These are phyloP conservation scores for Adenanthera pavonina DNA, from an alignment of 306 rosid genomes.

Conservation along the genomic window DNA sequence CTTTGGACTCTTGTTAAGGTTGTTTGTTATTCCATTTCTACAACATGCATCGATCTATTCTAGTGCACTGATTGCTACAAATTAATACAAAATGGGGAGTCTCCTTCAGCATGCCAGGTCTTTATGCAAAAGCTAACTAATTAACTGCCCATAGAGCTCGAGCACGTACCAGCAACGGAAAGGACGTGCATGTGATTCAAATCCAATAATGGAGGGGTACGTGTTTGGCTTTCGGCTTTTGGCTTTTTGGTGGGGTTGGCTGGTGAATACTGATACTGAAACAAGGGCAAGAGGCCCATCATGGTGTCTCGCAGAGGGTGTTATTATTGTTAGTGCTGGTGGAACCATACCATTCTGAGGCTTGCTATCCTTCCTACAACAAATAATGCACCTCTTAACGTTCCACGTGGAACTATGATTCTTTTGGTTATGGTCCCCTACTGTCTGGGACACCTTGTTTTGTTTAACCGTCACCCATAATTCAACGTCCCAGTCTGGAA, in stretches of 20 bases:
- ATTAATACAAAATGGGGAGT: not conserved
- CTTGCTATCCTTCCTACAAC: not conserved
- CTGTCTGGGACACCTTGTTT: not conserved
- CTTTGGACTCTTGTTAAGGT: not conserved
- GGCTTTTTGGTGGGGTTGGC: conserved; percentile 5
- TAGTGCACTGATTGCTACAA: not conserved
- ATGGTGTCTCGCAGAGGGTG: not conserved
- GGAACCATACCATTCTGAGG: not conserved
- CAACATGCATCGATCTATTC: not conserved
- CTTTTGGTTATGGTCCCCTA: not conserved
- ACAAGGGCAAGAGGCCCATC: not conserved
- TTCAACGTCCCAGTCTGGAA: not conserved
- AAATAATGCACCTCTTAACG: not conserved
- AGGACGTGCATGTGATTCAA: not conserved
- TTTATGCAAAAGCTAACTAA: not conserved
- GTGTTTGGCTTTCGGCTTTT: not conserved
- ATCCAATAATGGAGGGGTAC: not conserved
- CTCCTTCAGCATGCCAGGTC: not conserved
- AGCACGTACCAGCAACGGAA: not conserved
- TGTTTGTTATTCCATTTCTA: not conserved
- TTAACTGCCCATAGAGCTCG: not conserved
- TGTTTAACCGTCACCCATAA: not conserved
- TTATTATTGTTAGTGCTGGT: not conserved
- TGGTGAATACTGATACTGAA: not conserved
- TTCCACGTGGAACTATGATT: not conserved